Conservation (phyloP, 202 grass and related monocot species). For the Dendrocalamus latiflorus region DNA sequence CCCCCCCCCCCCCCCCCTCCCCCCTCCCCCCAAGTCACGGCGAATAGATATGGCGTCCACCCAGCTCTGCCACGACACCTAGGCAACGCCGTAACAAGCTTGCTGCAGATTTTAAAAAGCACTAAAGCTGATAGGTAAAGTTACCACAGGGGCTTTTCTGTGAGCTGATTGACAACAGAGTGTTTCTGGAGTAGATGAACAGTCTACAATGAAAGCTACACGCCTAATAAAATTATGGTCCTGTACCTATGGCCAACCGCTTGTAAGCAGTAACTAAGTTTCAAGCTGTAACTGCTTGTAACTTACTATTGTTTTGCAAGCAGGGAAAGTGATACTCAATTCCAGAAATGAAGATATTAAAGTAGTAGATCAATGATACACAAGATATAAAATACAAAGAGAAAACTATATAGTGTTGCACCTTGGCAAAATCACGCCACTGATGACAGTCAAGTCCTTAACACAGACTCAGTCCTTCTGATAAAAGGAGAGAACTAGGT, state of each 20-base stretch:
- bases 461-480: constrained; percentile 77
- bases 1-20: too few species aligned
- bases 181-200: background rate
- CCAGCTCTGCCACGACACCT: too few species aligned
- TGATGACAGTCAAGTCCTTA: constrained; percentile 23
- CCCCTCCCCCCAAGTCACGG: too few species aligned
- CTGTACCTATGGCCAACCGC: background rate
- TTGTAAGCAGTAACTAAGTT: too few species aligned
- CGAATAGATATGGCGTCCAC: too few species aligned
- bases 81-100: too few species aligned
- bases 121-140: background rate
- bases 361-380: background rate
- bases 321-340: background rate
- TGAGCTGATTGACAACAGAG: constrained; percentile 8
- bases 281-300: background rate
- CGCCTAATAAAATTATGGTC: background rate
- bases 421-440: constrained; percentile 32
- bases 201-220: background rate
- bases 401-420: constrained; percentile 1
- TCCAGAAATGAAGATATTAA: background rate
- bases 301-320: background rate
- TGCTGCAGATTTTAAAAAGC: background rate
- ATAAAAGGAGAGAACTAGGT: constrained; percentile 98
- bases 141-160: background rate
- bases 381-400: background rate